These are phyloP conservation scores for Circinella minor DNA, from an alignment of 371 early-diverging fungal species.

Conservation along the genomic window DNA sequence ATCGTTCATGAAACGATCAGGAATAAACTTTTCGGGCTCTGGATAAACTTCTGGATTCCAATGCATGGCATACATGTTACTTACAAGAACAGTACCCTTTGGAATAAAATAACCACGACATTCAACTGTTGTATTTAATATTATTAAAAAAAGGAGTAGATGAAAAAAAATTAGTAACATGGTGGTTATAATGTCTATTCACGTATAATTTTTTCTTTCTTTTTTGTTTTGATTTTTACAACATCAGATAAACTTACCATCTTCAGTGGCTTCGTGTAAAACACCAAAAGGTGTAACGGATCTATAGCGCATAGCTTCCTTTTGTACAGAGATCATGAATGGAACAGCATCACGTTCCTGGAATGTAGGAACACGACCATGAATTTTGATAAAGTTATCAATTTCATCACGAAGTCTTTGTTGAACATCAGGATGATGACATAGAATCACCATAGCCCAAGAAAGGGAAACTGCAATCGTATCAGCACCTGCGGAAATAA, in stretches of 20 bases:
- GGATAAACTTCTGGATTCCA: conserved; percentile 14
- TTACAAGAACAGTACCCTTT: conserved; percentile 32
- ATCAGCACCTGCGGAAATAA: conserved; percentile 33
- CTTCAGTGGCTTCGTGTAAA: conserved; percentile 26
- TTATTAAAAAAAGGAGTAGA: not conserved
- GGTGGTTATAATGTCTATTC: too few species aligned
- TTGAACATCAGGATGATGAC: conserved; percentile 27
- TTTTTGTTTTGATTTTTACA: not conserved
- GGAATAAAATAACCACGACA: conserved; percentile 41
- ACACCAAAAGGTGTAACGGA: conserved; percentile 20
- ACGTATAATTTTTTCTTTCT: not conserved
- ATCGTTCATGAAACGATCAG: conserved; percentile 29
- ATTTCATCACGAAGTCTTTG: conserved; percentile 19
- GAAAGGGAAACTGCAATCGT: conserved; percentile 20
- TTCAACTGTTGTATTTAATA: conserved; percentile 6
- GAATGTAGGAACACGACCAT: conserved; percentile 24
- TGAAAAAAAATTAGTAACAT: too few species aligned
- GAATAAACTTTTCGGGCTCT: conserved; percentile 24
- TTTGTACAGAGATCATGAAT: conserved; percentile 25
- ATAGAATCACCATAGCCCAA: conserved; percentile 24
- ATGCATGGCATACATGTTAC: conserved; percentile 29
- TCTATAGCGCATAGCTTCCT: conserved; percentile 32
- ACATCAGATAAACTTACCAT: conserved; percentile 15
- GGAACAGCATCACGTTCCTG: conserved; percentile 24
- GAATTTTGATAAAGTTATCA: conserved; percentile 16